These are phyloP conservation scores for Botryotinia globosa DNA, from an alignment of 2,329 filamentous ascomycete genomes.

Conservation along the genomic window DNA sequence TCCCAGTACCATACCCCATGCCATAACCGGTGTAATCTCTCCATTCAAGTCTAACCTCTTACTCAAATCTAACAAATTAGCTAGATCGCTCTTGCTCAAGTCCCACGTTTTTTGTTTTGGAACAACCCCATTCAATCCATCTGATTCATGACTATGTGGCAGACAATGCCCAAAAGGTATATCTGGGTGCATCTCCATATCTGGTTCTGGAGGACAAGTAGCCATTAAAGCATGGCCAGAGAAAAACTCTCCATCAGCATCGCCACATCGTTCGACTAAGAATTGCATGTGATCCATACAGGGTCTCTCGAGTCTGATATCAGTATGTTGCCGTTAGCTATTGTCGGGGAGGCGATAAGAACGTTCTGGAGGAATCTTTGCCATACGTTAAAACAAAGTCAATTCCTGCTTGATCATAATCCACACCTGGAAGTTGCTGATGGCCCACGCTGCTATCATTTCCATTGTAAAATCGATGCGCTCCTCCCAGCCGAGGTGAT, in stretches of 20 bases:
- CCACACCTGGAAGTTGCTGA: conserved; percentile 46
- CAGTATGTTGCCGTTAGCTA: conserved; percentile 45
- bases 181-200: conserved; percentile 47
- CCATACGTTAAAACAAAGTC: conserved; percentile 90
- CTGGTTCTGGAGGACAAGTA: conserved; percentile 66
- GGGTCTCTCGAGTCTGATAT: conserved; percentile 76
- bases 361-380: conserved; percentile 56
- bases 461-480: not conserved
- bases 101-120: conserved; percentile 66
- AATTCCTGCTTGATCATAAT: conserved; percentile 81
- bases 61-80: conserved; percentile 81
- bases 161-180: conserved; percentile 52
- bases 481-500: not conserved
- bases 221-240: conserved; percentile 95
- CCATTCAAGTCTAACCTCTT: conserved; percentile 78
- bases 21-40: conserved; percentile 94
- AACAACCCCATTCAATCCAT: not conserved
- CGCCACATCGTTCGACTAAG: conserved; percentile 60
- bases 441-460: conserved; percentile 31
- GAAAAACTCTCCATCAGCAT: conserved; percentile 59
- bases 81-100: conserved; percentile 70
- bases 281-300: conserved; percentile 91
- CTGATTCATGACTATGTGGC: conserved; percentile 11
- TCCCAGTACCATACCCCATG: conserved; percentile 76
- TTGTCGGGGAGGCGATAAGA: conserved; percentile 62